Conservation (phyloP, 2,329 filamentous ascomycete species). For the Ceratocystiopsis sp. region DNA sequence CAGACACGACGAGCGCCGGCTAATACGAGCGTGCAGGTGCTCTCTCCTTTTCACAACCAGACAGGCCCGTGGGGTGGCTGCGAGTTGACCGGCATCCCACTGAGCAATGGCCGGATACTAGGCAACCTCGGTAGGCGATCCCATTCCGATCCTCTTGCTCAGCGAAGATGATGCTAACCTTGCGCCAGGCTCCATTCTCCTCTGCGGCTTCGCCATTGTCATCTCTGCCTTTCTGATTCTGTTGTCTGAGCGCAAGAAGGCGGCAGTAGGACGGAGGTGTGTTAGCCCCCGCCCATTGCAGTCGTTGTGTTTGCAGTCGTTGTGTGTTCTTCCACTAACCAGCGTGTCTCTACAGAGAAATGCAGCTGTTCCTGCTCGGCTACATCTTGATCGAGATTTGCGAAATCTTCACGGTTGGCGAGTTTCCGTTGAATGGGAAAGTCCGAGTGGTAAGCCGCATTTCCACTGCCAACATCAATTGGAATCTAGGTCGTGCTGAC, state of each 20-base stretch:
- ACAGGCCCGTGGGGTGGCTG: constrained; percentile 50
- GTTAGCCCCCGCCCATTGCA: not conserved
- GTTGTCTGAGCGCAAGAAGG: constrained; percentile 75
- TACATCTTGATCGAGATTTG: constrained; percentile 83
- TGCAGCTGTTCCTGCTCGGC: constrained; percentile 80
- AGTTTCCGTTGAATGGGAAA: constrained; percentile 55
- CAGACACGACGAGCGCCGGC: not conserved
- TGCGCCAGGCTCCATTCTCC: constrained; percentile 60
- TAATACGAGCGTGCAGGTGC: constrained; percentile 32
- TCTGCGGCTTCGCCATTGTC: constrained; percentile 62
- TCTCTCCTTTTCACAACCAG: constrained; percentile 42
- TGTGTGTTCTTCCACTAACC: too few species aligned
- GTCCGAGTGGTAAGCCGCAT: constrained; percentile 46
- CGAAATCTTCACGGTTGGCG: constrained; percentile 91
- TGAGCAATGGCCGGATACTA: constrained; percentile 48
- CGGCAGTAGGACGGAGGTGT: constrained; percentile 83
- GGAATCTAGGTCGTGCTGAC: not conserved
- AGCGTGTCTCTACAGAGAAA: constrained; percentile 48
- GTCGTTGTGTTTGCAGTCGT: not conserved
- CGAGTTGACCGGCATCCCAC: constrained; percentile 53
- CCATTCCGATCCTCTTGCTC: not conserved
- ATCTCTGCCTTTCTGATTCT: constrained; percentile 51
- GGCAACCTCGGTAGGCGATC: constrained; percentile 58
- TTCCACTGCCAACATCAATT: not conserved
- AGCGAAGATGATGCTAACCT: constrained; percentile 9